Evolutionary conservation across 2,329 filamentous ascomycete genomes (phyloP).

Genomic region (Diaporthe citri): DNA sequence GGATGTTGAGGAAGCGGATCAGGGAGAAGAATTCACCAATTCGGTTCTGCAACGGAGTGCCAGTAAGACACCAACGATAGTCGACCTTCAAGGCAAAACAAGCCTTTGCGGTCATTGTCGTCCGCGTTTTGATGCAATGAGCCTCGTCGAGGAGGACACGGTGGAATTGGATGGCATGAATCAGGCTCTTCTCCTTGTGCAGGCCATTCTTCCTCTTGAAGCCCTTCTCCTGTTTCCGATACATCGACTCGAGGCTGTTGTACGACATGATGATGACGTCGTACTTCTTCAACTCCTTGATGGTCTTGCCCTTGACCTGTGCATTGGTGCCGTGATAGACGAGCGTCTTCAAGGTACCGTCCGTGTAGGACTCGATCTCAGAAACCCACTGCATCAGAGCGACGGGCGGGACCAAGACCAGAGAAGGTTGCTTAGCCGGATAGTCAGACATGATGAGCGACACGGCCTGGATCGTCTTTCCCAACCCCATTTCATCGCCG

Average conservation of each 20-base stretch:
- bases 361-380: conserved; percentile 84
- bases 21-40: conserved; percentile 98
- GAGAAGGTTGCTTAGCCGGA: conserved; percentile 82
- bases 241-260: conserved; percentile 90
- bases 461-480: conserved; percentile 98
- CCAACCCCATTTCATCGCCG: conserved; percentile 98
- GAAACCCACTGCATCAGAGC: conserved; percentile 95
- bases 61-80: conserved; percentile 96
- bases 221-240: conserved; percentile 92
- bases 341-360: conserved; percentile 89
- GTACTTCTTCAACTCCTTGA: conserved; percentile 82
- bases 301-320: conserved; percentile 82
- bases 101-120: conserved; percentile 91
- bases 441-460: conserved; percentile 99
- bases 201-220: conserved; percentile 84
- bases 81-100: conserved; percentile 90
- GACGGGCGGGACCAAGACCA: conserved; percentile 92
- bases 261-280: conserved; percentile 99
- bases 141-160: conserved; percentile 90
- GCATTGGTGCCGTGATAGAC: conserved; percentile 90
- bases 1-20: conserved; percentile 89
- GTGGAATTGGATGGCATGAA: conserved; percentile 90
- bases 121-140: conserved; percentile 90
- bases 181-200: conserved; percentile 82
- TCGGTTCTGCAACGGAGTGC: conserved; percentile 95